Evolutionary conservation across 2,329 filamentous ascomycete species (phyloP).

Genomic region (Botrytis fabae): DNA sequence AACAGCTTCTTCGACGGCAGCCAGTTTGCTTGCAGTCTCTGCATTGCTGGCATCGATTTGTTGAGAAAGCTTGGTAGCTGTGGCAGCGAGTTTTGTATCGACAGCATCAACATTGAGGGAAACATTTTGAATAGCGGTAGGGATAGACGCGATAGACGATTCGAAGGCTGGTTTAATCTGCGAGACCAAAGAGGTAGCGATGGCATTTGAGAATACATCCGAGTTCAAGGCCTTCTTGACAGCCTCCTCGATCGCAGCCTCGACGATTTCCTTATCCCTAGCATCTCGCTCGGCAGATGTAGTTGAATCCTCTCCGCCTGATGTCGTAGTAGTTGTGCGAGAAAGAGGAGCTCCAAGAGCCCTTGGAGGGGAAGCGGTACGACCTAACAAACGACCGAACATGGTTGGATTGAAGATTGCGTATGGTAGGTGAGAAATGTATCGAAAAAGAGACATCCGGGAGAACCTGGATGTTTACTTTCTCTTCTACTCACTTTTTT

Average conservation of each 20-base stretch:
- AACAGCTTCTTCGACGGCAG: slow-evolving; percentile 35
- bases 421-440: slow-evolving; percentile 22
- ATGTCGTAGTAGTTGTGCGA: slow-evolving; percentile 5
- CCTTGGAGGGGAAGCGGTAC: slow-evolving; percentile 22
- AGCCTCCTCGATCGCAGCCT: slow-evolving; percentile 34
- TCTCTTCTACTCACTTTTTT: slow-evolving; percentile 18
- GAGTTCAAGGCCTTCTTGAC: slow-evolving; percentile 33
- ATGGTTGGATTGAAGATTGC: slow-evolving; percentile 23
- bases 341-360: slow-evolving; percentile 20
- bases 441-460: slow-evolving; percentile 27
- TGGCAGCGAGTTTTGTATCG: slow-evolving; percentile 33
- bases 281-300: slow-evolving; percentile 26
- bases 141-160: slow-evolving; percentile 30
- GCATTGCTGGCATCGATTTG: slow-evolving; percentile 32
- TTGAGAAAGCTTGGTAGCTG: slow-evolving; percentile 33
- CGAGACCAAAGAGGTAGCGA: slow-evolving; percentile 35
- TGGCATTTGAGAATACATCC: slow-evolving; percentile 36
- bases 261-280: slow-evolving; percentile 31
- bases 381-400: slow-evolving; percentile 22
- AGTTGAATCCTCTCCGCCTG: slow-evolving; percentile 12
- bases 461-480: slow-evolving; percentile 20
- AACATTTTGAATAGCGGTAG: slow-evolving; percentile 22
- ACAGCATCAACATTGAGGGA: slow-evolving; percentile 30
- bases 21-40: slow-evolving; percentile 32
- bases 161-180: slow-evolving; percentile 38